Percentiles rank a stretch among this genome's conserved stretches.
phyloP scores from a whole-genome alignment of 2,329 filamentous ascomycete genomes.

The Aspergillus caelatus region DNA sequence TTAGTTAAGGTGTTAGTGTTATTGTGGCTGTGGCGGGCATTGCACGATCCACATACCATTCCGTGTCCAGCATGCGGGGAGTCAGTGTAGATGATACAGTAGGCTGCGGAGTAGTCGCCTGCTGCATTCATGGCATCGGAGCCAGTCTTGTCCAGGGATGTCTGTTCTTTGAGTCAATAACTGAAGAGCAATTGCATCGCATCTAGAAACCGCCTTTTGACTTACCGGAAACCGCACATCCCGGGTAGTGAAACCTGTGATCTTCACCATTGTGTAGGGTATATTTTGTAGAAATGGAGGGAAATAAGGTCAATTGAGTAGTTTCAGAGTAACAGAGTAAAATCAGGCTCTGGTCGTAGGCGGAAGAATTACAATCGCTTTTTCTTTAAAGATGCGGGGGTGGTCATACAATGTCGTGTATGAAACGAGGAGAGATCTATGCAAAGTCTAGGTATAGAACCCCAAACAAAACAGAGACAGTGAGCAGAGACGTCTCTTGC shows the following conservation, averaged over 20 bases:
- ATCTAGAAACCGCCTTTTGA: slow-evolving; percentile 1
- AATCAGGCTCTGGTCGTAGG: background rate
- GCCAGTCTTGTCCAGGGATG: slow-evolving; percentile 94
- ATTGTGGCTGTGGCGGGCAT: background rate
- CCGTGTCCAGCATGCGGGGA: slow-evolving; percentile 51
- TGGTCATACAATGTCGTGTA: background rate
- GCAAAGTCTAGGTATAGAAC: background rate
- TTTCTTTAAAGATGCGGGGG: background rate
- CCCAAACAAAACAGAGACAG: background rate
- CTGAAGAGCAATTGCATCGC: background rate
- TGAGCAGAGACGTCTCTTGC: background rate
- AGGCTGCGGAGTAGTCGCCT: slow-evolving; percentile 90
- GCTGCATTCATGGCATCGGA: slow-evolving; percentile 97
- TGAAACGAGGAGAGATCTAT: background rate
- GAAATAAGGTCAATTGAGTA: background rate
- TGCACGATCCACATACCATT: slow-evolving; percentile 37
- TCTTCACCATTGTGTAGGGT: slow-evolving; percentile 57
- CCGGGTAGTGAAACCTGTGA: slow-evolving; percentile 71
- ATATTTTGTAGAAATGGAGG: background rate
- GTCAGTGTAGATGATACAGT: slow-evolving; percentile 86
- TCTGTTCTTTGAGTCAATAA: slow-evolving; percentile 46
- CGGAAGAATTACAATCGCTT: slow-evolving; percentile 12
- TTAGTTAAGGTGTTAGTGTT: slow-evolving; percentile 3
- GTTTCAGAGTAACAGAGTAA: background rate
- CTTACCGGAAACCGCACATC: slow-evolving; percentile 73